phyloP scores from a whole-genome alignment of 108 stramenopile species.

The Cyclotella cryptica region DNA sequence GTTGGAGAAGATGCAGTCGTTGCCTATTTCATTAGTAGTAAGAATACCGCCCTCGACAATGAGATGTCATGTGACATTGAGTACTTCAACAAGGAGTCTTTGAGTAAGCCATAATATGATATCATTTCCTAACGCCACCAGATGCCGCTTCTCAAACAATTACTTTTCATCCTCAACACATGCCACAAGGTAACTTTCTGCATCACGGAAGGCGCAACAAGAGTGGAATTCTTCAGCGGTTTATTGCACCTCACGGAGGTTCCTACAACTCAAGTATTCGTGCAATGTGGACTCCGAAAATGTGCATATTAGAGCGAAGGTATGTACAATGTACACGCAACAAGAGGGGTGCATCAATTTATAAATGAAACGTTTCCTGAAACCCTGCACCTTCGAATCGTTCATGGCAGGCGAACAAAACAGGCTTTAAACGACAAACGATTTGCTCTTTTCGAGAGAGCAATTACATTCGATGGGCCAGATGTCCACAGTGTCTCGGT shows the following conservation, averaged over 20 bases:
- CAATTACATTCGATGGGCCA: slow-evolving; percentile 87
- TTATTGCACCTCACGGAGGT: slow-evolving; percentile 79
- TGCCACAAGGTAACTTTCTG: slow-evolving; percentile 62
- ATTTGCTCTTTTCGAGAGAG: slow-evolving; percentile 81
- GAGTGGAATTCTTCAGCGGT: slow-evolving; percentile 84
- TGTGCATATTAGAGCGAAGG: slow-evolving; percentile 76
- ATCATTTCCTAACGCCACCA: too few relatives aligned
- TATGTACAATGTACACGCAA: background rate
- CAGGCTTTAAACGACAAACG: slow-evolving; percentile 75
- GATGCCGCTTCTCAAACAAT: background rate
- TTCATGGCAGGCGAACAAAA: slow-evolving; percentile 62
- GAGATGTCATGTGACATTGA: slow-evolving; percentile 66
- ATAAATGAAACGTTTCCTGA: too few relatives aligned
- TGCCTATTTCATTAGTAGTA: slow-evolving; percentile 75
- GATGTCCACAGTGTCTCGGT: slow-evolving; percentile 71
- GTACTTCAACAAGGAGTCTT: slow-evolving; percentile 73
- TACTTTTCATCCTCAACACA: background rate
- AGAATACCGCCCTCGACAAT: slow-evolving; percentile 13
- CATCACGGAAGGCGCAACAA: slow-evolving; percentile 71
- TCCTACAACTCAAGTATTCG: slow-evolving; percentile 60
- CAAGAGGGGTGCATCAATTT: background rate
- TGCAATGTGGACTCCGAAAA: slow-evolving; percentile 86
- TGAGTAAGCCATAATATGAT: slow-evolving; percentile 37
- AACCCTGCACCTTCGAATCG: background rate
- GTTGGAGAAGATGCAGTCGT: slow-evolving; percentile 66